Percentiles rank a stretch among this genome's conserved stretches.
Evolutionary conservation across 2,329 filamentous ascomycete genomes (phyloP).

Genomic region (Sclerotinia nivalis): DNA sequence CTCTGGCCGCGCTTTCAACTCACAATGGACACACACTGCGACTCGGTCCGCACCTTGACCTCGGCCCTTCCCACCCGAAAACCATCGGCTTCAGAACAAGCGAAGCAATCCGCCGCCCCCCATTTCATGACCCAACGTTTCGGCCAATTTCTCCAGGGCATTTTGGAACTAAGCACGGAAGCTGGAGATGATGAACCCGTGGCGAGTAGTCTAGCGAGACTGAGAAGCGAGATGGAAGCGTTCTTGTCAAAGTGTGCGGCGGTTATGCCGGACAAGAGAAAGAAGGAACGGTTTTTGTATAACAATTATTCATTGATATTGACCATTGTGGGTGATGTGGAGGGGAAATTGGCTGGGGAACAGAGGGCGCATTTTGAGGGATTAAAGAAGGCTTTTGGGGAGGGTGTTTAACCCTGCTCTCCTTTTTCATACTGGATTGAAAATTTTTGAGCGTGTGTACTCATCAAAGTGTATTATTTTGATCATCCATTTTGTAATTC

Average conservation of each 20-base stretch:
- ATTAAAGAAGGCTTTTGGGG: constrained; percentile 60
- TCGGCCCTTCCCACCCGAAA: constrained; percentile 51
- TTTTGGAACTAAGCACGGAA: constrained; percentile 81
- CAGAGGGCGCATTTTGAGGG: constrained; percentile 74
- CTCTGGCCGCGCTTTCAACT: constrained; percentile 95
- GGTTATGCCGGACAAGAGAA: constrained; percentile 73
- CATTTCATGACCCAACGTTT: constrained; percentile 95
- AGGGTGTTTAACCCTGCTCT: constrained; percentile 36
- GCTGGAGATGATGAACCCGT: constrained; percentile 94
- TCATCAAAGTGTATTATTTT: not conserved
- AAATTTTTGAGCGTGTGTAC: constrained; percentile 17
- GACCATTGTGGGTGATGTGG: constrained; percentile 81
- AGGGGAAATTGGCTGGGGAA: constrained; percentile 72
- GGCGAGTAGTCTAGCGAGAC: constrained; percentile 71
- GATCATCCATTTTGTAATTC: not conserved
- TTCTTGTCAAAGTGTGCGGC: constrained; percentile 79
- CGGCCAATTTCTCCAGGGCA: constrained; percentile 84
- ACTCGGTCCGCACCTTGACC: constrained; percentile 70
- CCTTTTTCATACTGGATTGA: not conserved
- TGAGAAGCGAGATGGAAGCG: constrained; percentile 79
- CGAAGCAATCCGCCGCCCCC: constrained; percentile 74
- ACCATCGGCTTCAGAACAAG: constrained; percentile 52
- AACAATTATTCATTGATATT: constrained; percentile 96
- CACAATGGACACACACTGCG: constrained; percentile 90
- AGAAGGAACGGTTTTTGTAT: constrained; percentile 83